Base-by-base conservation (phyloP, 192 early-diverging fungal genomes). In the Coemansia sp. region DNA sequence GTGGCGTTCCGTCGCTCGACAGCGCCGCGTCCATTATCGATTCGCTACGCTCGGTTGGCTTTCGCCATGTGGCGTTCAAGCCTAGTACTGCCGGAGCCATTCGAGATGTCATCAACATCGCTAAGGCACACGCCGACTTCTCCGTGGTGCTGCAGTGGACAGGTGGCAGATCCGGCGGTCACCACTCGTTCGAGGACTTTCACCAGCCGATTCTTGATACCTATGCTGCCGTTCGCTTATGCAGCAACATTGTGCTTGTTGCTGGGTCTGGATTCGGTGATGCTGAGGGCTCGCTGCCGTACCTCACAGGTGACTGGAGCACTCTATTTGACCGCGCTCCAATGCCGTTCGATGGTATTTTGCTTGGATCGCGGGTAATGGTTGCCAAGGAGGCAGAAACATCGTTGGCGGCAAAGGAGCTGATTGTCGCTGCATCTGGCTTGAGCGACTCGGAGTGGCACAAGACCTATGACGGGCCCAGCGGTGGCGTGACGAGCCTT, bases 131-230 rank as follows among this genome's bases (percentile, higher is more conserved):
- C 67, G 90, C 90, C 7, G 88, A 89, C 34, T 94, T 95, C 86
- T 91, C 96, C 6, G 86, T 98, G 57, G 86, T 96, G 51, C 84
- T 96, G 63, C 94, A 98, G 80, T 98, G 96, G 96, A 98, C 96
- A n/a, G 95, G 96, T 82, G 95, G 96, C 36, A 89, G 95, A 67
- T 94, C 90, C 32, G 96, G 96, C 72, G 95, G 96, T n/a, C 96
- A 98, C 84, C 96, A 98, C 88, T 94, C 92, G 69, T 96, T 92
- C 62, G 96, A 96, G 84, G 96, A 98, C 84, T 92, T 96, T 78
- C 94, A 96, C 76, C 87, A 88, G 70, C 94, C 94, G 48, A 91
- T 98, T 68, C 73, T 98, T 10, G 71, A 76, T 29, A 82, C 92
- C 1, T 98, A 83, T 12, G 57, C 68, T 0, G 27, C 66, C 2